A percentile compares a stretch with the other conserved stretches of the same genome.
phyloP scores from a whole-genome alignment of 257 asterid species.

The Scutellaria galericulata region DNA sequence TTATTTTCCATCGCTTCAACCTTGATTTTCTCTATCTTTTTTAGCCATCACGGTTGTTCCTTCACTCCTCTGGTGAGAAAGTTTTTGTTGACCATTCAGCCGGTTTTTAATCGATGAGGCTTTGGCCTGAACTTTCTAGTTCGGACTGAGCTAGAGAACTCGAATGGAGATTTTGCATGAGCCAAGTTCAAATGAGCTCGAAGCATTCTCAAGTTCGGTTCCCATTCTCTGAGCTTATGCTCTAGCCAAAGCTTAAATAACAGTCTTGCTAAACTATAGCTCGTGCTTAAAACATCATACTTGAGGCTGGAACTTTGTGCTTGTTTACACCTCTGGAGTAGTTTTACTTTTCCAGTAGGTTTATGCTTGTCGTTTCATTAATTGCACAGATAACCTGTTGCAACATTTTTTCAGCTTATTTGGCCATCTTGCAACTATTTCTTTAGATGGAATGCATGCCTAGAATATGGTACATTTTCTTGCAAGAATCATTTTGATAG shows the following conservation, averaged over 20 bases:
- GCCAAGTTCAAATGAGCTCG: too few species aligned
- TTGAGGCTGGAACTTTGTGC: not conserved
- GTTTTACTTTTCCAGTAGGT: not conserved
- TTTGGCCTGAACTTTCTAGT: too few species aligned
- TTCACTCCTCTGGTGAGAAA: not conserved
- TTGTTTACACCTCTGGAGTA: not conserved
- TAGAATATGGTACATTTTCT: constrained; percentile 19
- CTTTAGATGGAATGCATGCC: constrained; percentile 6
- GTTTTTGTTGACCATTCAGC: too few species aligned
- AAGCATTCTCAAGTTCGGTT: not conserved
- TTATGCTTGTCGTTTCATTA: not conserved
- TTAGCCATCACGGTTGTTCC: too few species aligned
- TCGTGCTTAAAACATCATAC: not conserved
- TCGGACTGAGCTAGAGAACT: too few species aligned
- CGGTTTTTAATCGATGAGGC: too few species aligned
- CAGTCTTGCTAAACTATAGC: not conserved
- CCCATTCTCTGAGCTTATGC: not conserved
- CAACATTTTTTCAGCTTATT: not conserved
- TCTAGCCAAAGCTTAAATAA: not conserved
- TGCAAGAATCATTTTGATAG: not conserved
- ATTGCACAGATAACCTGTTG: not conserved
- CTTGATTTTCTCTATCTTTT: not conserved
- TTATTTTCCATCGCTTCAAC: not conserved
- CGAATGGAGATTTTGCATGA: too few species aligned
- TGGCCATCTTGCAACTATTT: constrained; percentile 1